phyloP scores from a whole-genome alignment of 805 yeast species.

The Sugiyamaella marilandica region DNA sequence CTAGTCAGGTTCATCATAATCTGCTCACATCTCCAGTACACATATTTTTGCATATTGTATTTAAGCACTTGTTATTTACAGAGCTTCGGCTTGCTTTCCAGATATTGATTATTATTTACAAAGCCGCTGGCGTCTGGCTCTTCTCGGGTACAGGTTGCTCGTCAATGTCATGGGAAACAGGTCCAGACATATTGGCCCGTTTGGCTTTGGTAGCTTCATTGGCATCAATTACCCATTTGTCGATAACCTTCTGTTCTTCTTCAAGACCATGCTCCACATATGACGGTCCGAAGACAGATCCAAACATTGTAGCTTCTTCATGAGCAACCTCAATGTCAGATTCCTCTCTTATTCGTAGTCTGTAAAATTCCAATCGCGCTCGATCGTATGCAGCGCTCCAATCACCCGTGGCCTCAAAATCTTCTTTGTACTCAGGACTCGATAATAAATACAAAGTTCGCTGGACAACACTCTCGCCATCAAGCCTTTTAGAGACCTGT shows the following conservation, averaged over 20 bases:
- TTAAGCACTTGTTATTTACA: neutral
- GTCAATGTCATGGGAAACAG: constrained; percentile 17
- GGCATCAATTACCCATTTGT: constrained; percentile 71
- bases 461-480: constrained; percentile 86
- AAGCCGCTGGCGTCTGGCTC: neutral
- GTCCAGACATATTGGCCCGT: constrained; percentile 30
- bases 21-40: neutral
- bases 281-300: constrained; percentile 64
- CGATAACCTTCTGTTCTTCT: constrained; percentile 65
- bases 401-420: constrained; percentile 21
- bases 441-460: constrained; percentile 56
- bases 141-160: constrained; percentile 23
- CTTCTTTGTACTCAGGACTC: constrained; percentile 22
- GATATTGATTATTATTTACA: neutral
- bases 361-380: constrained; percentile 84
- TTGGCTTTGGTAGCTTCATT: constrained; percentile 53
- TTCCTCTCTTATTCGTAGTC: constrained; percentile 79
- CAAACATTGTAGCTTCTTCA: constrained; percentile 85
- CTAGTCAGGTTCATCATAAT: constrained; percentile 11
- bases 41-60: neutral
- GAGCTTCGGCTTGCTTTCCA: too few species aligned
- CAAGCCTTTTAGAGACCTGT: constrained; percentile 69
- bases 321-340: constrained; percentile 61
- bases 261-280: constrained; percentile 63
- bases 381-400: constrained; percentile 68